phyloP scores from a whole-genome alignment of 345 rosid species.

The Adansonia digitata region DNA sequence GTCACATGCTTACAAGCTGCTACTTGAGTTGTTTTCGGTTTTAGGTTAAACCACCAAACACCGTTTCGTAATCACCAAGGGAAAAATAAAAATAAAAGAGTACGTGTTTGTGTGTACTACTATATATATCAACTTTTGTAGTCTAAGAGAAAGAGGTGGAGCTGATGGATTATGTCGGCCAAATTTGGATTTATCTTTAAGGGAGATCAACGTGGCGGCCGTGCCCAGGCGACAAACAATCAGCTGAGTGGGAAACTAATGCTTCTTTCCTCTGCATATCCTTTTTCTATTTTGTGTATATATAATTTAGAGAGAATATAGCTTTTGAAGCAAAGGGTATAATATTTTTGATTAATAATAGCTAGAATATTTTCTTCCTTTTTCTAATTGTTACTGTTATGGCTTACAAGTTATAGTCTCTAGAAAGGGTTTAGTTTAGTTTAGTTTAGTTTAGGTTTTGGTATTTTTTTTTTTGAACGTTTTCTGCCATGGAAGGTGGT shows the following conservation, averaged over 20 bases:
- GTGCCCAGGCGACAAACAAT: slow-evolving; percentile 39
- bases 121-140: too few relatives aligned
- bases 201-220: slow-evolving; percentile 63
- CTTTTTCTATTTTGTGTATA: neutral
- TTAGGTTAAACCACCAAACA: neutral
- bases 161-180: slow-evolving; percentile 58
- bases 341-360: neutral
- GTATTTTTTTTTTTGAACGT: neutral
- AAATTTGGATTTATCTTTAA: slow-evolving; percentile 37
- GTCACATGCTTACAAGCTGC: too few relatives aligned
- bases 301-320: neutral
- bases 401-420: neutral
- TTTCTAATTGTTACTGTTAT: neutral
- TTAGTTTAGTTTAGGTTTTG: neutral
- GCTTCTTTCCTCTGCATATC: slow-evolving; percentile 2
- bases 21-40: neutral
- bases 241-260: slow-evolving; percentile 39
- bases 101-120: too few relatives aligned
- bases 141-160: neutral
- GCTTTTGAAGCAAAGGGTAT: slow-evolving; percentile 7
- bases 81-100: too few relatives aligned
- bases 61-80: neutral
- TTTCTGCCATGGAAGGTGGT: slow-evolving; percentile 17
- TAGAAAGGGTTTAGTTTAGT: neutral
- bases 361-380: neutral